Base-by-base conservation (phyloP, 2,329 filamentous ascomycete species). In the Alternaria novae-zelandiae region DNA sequence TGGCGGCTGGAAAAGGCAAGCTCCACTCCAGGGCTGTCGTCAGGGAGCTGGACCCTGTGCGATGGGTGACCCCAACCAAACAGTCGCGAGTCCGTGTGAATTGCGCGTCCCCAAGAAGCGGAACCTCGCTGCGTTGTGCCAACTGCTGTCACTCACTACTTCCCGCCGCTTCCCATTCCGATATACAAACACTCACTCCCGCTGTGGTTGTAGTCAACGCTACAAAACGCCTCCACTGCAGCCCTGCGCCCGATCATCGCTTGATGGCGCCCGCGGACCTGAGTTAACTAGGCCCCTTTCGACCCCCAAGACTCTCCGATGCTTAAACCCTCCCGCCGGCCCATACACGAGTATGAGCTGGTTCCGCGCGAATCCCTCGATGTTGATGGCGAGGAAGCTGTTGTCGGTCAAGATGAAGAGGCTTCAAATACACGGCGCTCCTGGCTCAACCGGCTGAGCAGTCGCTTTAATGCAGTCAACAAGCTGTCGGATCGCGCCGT, bases 331-430 rank as follows among this genome's bases (percentile, higher is more conserved):
- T 60, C 54, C 26, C 73, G 68, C 53, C 70, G 65, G 23, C 51
- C 69, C 45, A 50, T 68, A 43, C 74, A 76, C 68, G 62, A 74
- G 53, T 79, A 79, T 68, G 75, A 78, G 70, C 77, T 71, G 17
- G 66, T 79, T 13, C 76, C 76, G 32, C 74, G 75, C 49, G 64
- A 70, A 41, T 77, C 74, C 8, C 20, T 70, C 55, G 75, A 78
- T n/a, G 63, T 67, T 11, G 65, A 73, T 8, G 68, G 70, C 12
- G 43, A 70, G 8, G 67, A 70, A 15, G 32, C 68, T 17, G 50
- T 65, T 6, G 61, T 64, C 32, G 32, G 32, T 15, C 64, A 67
- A 50, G 61, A 68, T 17, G 63, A 57, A 43, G 53, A 65, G 45
- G 25, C 57, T 17, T 64, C 70, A 7, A 50, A 55, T 6, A 20